phyloP scores from a whole-genome alignment of 768 basidiomycete genomes.

The Solioccasus polychromus region DNA sequence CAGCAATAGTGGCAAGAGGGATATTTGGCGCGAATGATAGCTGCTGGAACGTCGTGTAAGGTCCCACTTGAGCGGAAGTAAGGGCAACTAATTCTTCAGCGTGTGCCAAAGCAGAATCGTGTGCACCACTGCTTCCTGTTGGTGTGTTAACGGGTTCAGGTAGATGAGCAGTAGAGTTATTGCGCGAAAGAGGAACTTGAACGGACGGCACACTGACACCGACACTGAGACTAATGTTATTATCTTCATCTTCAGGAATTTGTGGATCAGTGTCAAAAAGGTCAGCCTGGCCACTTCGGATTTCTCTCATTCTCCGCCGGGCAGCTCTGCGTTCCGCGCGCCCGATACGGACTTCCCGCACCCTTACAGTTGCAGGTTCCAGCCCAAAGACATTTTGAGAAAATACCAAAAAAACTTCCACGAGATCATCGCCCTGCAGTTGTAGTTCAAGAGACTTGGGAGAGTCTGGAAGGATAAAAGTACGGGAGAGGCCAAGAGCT shows the following conservation, averaged over 20 bases:
- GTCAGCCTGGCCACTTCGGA: conserved; percentile 48
- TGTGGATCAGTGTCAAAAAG: conserved; percentile 43
- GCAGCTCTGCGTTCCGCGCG: conserved; percentile 85
- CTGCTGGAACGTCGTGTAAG: conserved; percentile 93
- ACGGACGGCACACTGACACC: conserved; percentile 53
- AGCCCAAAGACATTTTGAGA: conserved; percentile 89
- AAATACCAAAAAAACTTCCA: conserved; percentile 90
- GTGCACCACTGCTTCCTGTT: conserved; percentile 28
- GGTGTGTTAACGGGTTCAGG: conserved; percentile 22
- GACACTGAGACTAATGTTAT: conserved; percentile 60
- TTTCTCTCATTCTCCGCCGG: conserved; percentile 72
- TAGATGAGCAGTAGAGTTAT: conserved; percentile 26
- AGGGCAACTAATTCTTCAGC: conserved; percentile 68
- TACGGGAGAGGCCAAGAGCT: conserved; percentile 87
- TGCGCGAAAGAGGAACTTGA: conserved; percentile 31
- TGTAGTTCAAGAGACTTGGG: conserved; percentile 84
- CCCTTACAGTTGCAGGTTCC: conserved; percentile 89
- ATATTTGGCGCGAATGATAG: conserved; percentile 81
- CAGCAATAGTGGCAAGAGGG: conserved; percentile 83
- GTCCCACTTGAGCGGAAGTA: conserved; percentile 69
- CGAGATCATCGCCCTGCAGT: conserved; percentile 88
- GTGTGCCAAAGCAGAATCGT: conserved; percentile 40
- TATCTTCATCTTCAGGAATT: conserved; percentile 47
- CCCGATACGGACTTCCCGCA: conserved; percentile 90
- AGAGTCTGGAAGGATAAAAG: conserved; percentile 90